Evolutionary conservation across 805 yeast species (phyloP).

Genomic region (Candida boidinii): DNA sequence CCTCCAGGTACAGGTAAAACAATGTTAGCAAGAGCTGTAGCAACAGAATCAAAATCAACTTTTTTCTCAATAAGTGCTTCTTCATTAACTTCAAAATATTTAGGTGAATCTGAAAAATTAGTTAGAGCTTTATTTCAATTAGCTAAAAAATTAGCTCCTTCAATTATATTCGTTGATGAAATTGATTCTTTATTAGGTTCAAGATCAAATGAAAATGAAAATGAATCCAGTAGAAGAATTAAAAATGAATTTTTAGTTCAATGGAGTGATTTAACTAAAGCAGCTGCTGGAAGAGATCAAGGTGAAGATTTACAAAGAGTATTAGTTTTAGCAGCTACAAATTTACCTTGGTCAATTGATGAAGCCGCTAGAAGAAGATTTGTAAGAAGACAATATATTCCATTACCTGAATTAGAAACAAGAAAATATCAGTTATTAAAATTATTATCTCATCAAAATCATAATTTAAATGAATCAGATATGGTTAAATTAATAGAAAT

Average conservation of each 20-base stretch:
- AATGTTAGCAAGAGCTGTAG: slow-evolving; percentile 95
- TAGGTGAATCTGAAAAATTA: slow-evolving; percentile 91
- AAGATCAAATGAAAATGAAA: slow-evolving; percentile 60
- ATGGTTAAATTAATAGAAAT: slow-evolving; percentile 48
- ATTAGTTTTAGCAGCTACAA: slow-evolving; percentile 88
- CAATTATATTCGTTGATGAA: slow-evolving; percentile 93
- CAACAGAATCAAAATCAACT: slow-evolving; percentile 88
- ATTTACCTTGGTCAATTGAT: slow-evolving; percentile 94
- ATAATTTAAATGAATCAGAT: slow-evolving; percentile 58
- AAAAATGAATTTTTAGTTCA: slow-evolving; percentile 91
- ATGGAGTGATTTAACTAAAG: slow-evolving; percentile 88
- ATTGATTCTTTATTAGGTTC: slow-evolving; percentile 85
- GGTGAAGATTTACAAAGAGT: slow-evolving; percentile 57
- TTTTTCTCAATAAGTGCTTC: slow-evolving; percentile 90
- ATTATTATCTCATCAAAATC: slow-evolving; percentile 63
- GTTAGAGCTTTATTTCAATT: slow-evolving; percentile 81
- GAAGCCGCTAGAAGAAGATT: slow-evolving; percentile 95
- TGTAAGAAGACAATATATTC: slow-evolving; percentile 86
- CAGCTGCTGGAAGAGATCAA: slow-evolving; percentile 67
- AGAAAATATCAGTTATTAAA: slow-evolving; percentile 62
- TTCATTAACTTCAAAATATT: slow-evolving; percentile 74
- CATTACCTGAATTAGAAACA: slow-evolving; percentile 84
- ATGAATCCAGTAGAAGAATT: slow-evolving; percentile 82
- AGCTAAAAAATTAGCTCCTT: slow-evolving; percentile 81
- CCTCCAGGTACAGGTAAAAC: slow-evolving; percentile 99